phyloP scores from a whole-genome alignment of 2,329 filamentous ascomycete genomes.

The Botrytis porri region DNA sequence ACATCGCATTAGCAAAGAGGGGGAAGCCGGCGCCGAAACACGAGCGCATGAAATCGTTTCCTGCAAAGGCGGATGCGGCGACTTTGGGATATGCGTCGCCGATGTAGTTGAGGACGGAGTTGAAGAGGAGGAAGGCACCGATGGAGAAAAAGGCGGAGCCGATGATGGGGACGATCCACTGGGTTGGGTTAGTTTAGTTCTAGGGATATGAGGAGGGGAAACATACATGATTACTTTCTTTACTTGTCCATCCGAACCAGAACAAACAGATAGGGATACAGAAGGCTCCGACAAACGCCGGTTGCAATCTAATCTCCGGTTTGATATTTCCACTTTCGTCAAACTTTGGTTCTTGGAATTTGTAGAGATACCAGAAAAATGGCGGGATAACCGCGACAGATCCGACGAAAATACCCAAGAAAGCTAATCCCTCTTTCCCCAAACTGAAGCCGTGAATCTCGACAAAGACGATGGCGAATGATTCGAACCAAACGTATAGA shows the following conservation, averaged over 20 bases:
- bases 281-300: constrained; percentile 51
- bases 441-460: constrained; percentile 57
- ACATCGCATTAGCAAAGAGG: constrained; percentile 32
- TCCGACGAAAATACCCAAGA: constrained; percentile 52
- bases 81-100: constrained; percentile 41
- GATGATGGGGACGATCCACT: constrained; percentile 56
- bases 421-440: constrained; percentile 56
- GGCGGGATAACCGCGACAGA: constrained; percentile 50
- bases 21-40: constrained; percentile 40
- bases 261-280: constrained; percentile 58
- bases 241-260: constrained; percentile 52
- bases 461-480: constrained; percentile 58
- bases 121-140: constrained; percentile 47
- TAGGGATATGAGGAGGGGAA: too few relatives aligned
- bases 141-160: constrained; percentile 45
- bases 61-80: constrained; percentile 41
- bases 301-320: constrained; percentile 53
- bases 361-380: constrained; percentile 51
- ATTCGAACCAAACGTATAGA: constrained; percentile 63
- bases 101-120: constrained; percentile 45
- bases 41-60: constrained; percentile 40
- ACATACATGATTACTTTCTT: constrained; percentile 34
- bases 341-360: constrained; percentile 48
- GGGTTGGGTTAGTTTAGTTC: constrained; percentile 27
- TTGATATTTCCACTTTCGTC: constrained; percentile 46